A percentile compares a stretch with the other conserved stretches of the same genome.
phyloP scores from a whole-genome alignment of 805 yeast genomes.

The Kodamaea kakaduensis region DNA sequence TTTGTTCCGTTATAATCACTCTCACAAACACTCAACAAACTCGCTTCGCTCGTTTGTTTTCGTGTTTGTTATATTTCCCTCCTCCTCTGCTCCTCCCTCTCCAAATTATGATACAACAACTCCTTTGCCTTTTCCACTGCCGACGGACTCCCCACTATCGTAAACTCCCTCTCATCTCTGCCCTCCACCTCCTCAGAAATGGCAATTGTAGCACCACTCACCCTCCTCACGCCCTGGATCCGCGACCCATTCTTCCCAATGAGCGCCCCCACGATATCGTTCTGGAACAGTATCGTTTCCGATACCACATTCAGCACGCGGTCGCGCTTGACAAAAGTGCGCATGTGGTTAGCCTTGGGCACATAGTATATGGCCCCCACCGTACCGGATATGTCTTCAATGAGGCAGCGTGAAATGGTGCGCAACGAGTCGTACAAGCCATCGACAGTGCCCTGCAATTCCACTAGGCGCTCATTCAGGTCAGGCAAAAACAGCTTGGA shows the following conservation, averaged over 20 bases:
- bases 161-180: conserved; percentile 62
- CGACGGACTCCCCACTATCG: conserved; percentile 57
- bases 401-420: conserved; percentile 63
- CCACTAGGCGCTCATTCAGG: conserved; percentile 82
- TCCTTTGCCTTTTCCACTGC: conserved; percentile 57
- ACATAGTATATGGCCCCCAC: conserved; percentile 62
- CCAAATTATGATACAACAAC: conserved; percentile 55
- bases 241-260: conserved; percentile 84
- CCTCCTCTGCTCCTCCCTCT: conserved; percentile 51
- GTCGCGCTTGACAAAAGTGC: conserved; percentile 2
- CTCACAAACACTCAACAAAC: no score
- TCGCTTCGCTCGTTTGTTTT: no score
- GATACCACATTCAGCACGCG: conserved; percentile 7
- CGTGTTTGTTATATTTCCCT: no score
- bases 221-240: conserved; percentile 79
- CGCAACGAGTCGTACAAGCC: conserved; percentile 54
- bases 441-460: conserved; percentile 74
- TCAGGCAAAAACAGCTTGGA: conserved; percentile 78
- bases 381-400: conserved; percentile 69
- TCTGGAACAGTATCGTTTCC: conserved; percentile 46
- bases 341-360: conserved; percentile 33
- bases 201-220: conserved; percentile 72
- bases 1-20: no score
- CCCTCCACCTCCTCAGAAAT: conserved; percentile 69
- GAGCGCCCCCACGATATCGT: conserved; percentile 82